Evolutionary conservation across 2,329 filamentous ascomycete species (phyloP).

Genomic region (Fusarium chaquense): DNA sequence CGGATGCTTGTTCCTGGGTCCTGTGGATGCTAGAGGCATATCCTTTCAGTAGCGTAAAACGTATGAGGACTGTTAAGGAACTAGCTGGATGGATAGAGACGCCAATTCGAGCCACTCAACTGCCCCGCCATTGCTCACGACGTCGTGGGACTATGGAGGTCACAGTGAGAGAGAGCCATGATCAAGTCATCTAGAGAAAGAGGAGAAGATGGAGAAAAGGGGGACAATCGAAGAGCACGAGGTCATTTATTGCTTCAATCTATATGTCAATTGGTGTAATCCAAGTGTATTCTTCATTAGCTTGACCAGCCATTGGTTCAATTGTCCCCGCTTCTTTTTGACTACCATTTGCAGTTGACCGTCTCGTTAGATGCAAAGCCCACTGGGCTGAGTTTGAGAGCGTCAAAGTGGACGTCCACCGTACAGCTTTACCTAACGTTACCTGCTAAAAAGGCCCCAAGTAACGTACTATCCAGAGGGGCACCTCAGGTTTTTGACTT

Average conservation of each 20-base stretch:
- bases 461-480: slow-evolving; percentile 19
- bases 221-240: slow-evolving; percentile 12
- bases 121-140: slow-evolving; percentile 26
- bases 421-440: slow-evolving; percentile 4
- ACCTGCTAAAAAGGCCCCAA: slow-evolving; percentile 2
- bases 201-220: slow-evolving; percentile 17
- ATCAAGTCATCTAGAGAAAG: slow-evolving; percentile 14
- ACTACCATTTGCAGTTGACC: slow-evolving; percentile 37
- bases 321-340: slow-evolving; percentile 35
- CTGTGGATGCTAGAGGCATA: slow-evolving; percentile 7
- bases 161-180: slow-evolving; percentile 3
- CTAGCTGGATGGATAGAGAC: slow-evolving; percentile 11
- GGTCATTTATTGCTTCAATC: slow-evolving; percentile 21
- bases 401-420: slow-evolving; percentile 37
- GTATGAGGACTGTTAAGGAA: slow-evolving; percentile 5
- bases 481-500: slow-evolving; percentile 29
- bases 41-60: neutral
- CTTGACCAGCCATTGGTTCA: slow-evolving; percentile 7
- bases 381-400: slow-evolving; percentile 27
- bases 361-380: slow-evolving; percentile 20
- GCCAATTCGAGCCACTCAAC: neutral
- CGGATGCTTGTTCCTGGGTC: slow-evolving; percentile 41
- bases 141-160: slow-evolving; percentile 28
- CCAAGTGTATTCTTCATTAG: neutral
- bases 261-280: neutral